Base-by-base conservation (phyloP, 768 basidiomycete species). In the Lanmaoa pseudosensibilis region DNA sequence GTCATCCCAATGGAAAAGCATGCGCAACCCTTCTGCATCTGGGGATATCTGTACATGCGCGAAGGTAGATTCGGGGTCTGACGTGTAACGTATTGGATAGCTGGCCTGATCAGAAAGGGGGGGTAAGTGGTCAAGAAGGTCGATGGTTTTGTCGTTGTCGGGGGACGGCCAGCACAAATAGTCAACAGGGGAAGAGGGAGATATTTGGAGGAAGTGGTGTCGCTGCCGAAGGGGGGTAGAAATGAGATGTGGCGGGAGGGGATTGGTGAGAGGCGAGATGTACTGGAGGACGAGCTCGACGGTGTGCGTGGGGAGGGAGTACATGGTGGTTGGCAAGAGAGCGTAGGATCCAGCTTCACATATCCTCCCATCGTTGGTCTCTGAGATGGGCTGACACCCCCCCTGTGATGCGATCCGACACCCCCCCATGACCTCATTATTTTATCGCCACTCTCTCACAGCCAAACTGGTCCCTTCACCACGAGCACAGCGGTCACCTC, bases 131-230 rank as follows among this genome's bases (percentile, higher is more conserved):
- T 81, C 77, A 38, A 87, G 74, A 30, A 83, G 74, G 51, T 74
- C 69, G 50, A 80, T 62, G 47, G 74, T 68, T 47, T 68, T 77
- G 62, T 57, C 51, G 57, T 58, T 67, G 65, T 61, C 62, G 36
- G 70, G 62, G 4, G 79, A 75, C 11, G 89, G 86, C 89, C 89
- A 91, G 61, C 80, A 80, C 44, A 91, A 76, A 67, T 91, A 91
- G 4, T 80, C 75, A 34, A 70, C 59, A 10, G 81, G 74, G 60
- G 81, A 71, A 25, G 81, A 74, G 10, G 81, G 76, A 27, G 77
- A 68, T 54, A 90, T 73, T 19, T 72, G 64, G 46, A 91, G 82
- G 69, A 87, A 86, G 57, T 74, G 80, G 66, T 89, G 88, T 37
- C 88, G 77, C 67, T 88, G 83, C 4, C 76, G 74, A 33, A 89